A percentile compares a stretch with the other conserved stretches of the same genome.
Evolutionary conservation across 1,284 basidiomycete genomes (phyloP).

Genomic region (Pterulicium gracile): DNA sequence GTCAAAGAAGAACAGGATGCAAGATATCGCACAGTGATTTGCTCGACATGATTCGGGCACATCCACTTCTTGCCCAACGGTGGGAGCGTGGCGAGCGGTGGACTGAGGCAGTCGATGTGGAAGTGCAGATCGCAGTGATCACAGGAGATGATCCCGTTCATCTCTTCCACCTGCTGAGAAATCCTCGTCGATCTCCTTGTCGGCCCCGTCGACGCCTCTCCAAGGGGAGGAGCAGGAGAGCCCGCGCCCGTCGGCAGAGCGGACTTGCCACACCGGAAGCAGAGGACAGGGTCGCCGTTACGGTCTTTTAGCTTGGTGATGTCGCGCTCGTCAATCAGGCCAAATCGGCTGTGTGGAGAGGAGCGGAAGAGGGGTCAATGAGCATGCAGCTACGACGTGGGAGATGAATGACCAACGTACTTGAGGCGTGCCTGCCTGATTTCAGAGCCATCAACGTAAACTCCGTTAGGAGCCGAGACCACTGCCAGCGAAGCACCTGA

Average conservation of each 20-base stretch:
- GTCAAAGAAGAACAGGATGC: background rate
- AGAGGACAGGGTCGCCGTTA: constrained; percentile 74
- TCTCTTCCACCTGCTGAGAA: constrained; percentile 34
- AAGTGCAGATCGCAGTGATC: constrained; percentile 94
- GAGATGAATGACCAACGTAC: constrained; percentile 30
- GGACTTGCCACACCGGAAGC: constrained; percentile 82
- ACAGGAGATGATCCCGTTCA: constrained; percentile 79
- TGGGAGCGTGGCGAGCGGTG: constrained; percentile 83
- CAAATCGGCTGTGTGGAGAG: constrained; percentile 58
- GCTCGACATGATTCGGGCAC: constrained; percentile 93
- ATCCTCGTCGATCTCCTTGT: constrained; percentile 33
- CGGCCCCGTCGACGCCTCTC: constrained; percentile 24
- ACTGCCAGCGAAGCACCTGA: constrained; percentile 52
- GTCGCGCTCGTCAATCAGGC: constrained; percentile 87
- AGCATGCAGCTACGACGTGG: constrained; percentile 11
- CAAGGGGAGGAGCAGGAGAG: constrained; percentile 39
- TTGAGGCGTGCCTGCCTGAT: constrained; percentile 70
- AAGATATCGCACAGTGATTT: constrained; percentile 47
- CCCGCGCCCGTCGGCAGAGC: constrained; percentile 49
- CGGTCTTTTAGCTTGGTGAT: constrained; percentile 80
- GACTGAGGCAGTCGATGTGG: constrained; percentile 95
- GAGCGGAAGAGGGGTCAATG: constrained; percentile 7
- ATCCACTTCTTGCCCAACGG: constrained; percentile 91
- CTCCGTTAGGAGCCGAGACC: constrained; percentile 59
- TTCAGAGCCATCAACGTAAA: constrained; percentile 71